Base-by-base conservation (phyloP, 2,329 filamentous ascomycete species). In the Tolypocladium inflatum region DNA sequence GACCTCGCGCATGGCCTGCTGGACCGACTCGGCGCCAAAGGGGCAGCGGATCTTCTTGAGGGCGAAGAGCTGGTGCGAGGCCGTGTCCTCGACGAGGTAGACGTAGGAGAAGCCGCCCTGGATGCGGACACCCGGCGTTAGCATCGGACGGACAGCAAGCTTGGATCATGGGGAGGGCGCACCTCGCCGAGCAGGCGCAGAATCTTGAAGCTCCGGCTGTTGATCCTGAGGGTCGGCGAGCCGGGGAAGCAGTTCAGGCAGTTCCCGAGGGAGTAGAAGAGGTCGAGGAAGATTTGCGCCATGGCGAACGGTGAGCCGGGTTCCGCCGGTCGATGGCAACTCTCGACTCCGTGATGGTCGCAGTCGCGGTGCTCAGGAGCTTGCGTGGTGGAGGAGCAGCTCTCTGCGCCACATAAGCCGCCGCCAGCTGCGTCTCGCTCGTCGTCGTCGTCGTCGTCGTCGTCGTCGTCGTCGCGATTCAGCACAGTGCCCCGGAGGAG, bases 1-100 rank as follows among this genome's bases (percentile, higher is more conserved):
- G 61, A 97, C 94, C 78, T 99, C 94, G 73, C 93, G 93, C 81
- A 97, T 88, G 55, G 94, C 94, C 71, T 90, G 91, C 64, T 91
- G 86, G 59, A 99, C 93, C 33, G 91, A 96, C 79, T 99, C 94
- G 73, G 94, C 89, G 64, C 94, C 94, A 69, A 99, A 97, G 5
- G 94, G 93, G 79, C 94, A 99, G 70, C 93, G 88, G 73, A 99
- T 99, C 82, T 99, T 99, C 76, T 99, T 99, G 61, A 97, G 86
- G 21, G 94, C 94, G 73, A 96, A 93, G 53, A 96, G 83, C 67
- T 93, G 86, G 60, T 90, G 89, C 56, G 85, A 88, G 57, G 84
- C 80, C 54, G 89, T 93, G 73, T 97, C 92, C 79, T 97, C 90
- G 60, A 99, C 94, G 60, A 99, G 89, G 76, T 99, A 99, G 66